Evolutionary conservation across 192 early-diverging fungal genomes (phyloP).

Genomic region (Haplosporangium gracile): DNA sequence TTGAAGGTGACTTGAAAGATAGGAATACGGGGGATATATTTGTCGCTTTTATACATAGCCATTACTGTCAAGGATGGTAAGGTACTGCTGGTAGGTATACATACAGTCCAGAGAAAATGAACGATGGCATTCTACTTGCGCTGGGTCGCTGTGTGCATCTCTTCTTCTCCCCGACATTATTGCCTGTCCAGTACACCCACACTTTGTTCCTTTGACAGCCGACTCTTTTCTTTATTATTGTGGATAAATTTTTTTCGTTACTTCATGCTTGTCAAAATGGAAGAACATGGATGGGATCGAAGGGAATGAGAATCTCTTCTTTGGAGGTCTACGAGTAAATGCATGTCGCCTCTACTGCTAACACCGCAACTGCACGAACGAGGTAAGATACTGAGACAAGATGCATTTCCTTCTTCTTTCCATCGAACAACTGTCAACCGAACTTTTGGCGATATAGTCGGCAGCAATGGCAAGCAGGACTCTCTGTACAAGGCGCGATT

Average conservation of each 20-base stretch:
- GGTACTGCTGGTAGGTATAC: too few relatives aligned
- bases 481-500: too few relatives aligned
- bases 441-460: too few relatives aligned
- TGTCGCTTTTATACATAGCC: conserved; percentile 2
- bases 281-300: conserved; percentile 25
- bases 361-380: background rate
- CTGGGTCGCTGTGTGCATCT: background rate
- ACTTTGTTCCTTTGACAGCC: background rate
- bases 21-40: background rate
- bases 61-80: too few relatives aligned
- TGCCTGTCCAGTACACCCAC: background rate
- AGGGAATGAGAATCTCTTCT: conserved; percentile 36
- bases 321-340: background rate
- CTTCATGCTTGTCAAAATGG: background rate
- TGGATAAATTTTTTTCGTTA: background rate
- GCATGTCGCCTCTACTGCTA: too few relatives aligned
- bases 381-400: background rate
- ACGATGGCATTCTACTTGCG: background rate
- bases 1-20: background rate
- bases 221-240: background rate
- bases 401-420: too few relatives aligned
- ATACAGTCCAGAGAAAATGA: too few relatives aligned
- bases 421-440: too few relatives aligned
- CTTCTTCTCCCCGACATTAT: background rate
- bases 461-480: too few relatives aligned